A percentile compares a stretch with the other conserved stretches of the same genome.
These are phyloP conservation scores for Astrothelium subdiscretum DNA, from an alignment of 495 filamentous ascomycete species.

Conservation along the genomic window DNA sequence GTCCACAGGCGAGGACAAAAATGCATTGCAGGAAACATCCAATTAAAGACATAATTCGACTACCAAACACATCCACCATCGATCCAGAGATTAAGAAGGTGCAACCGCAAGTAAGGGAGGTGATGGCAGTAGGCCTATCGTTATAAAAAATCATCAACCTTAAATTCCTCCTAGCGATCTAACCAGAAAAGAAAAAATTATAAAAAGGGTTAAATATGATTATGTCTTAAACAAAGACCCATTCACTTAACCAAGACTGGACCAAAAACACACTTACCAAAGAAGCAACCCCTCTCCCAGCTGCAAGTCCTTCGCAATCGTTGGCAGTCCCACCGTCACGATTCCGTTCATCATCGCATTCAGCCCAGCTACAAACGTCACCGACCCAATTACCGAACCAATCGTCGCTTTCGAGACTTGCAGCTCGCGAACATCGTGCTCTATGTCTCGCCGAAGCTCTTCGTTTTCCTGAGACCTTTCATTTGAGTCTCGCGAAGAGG, in stretches of 20 bases:
- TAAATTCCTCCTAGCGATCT: too few species aligned
- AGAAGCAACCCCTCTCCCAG: conserved; percentile 30
- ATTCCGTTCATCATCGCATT: conserved; percentile 32
- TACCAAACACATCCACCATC: conserved; percentile 41
- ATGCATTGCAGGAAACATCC: conserved; percentile 32
- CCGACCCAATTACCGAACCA: conserved; percentile 31
- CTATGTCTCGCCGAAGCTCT: too few species aligned
- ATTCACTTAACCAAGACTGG: not conserved
- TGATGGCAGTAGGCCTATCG: conserved; percentile 37
- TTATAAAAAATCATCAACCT: too few species aligned
- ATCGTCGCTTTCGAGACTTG: conserved; percentile 14
- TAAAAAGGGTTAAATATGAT: too few species aligned
- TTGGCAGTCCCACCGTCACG: conserved; percentile 38
- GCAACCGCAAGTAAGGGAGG: conserved; percentile 33
- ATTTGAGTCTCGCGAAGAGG: not conserved
- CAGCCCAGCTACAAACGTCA: conserved; percentile 26
- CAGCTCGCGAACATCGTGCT: not conserved
- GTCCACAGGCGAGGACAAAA: conserved; percentile 33
- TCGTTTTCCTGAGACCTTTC: not conserved
- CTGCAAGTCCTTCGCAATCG: conserved; percentile 36
- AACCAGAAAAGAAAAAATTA: too few species aligned
- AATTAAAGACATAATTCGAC: conserved; percentile 28
- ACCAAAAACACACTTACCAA: conserved; percentile 26
- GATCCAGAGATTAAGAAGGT: conserved; percentile 39
- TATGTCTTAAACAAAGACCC: too few species aligned